A percentile compares a stretch with the other conserved stretches of the same genome.
phyloP scores from a whole-genome alignment of 2,329 filamentous ascomycete genomes.

The Fonsecaea multimorphosa region DNA sequence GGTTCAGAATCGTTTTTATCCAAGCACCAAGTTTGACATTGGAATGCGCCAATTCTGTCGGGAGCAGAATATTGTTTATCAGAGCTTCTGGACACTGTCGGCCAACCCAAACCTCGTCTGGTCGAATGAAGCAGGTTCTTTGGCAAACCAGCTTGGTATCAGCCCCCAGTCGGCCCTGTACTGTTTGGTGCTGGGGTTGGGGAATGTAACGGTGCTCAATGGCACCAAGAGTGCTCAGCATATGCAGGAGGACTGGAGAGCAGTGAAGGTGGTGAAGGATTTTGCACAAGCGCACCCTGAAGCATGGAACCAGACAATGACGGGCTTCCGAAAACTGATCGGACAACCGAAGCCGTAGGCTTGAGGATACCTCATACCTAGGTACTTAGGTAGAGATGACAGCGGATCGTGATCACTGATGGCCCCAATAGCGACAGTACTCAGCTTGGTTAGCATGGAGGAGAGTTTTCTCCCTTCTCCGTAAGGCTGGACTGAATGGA shows the following conservation, averaged over 20 bases:
- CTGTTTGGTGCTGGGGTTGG: conserved; percentile 61
- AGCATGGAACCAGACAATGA: conserved; percentile 58
- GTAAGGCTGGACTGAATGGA: conserved; percentile 5
- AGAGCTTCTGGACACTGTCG: conserved; percentile 67
- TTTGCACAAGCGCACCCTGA: conserved; percentile 55
- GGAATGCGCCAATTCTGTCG: conserved; percentile 64
- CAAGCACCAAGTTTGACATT: conserved; percentile 64
- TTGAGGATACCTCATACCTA: not conserved
- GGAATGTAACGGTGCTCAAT: conserved; percentile 59
- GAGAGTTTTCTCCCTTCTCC: not conserved
- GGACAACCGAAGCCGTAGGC: conserved; percentile 41
- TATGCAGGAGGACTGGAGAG: conserved; percentile 61
- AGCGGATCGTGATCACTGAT: not conserved
- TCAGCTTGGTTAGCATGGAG: conserved; percentile 1
- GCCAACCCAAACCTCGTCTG: conserved; percentile 61
- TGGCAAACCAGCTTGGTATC: conserved; percentile 56
- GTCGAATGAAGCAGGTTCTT: conserved; percentile 54
- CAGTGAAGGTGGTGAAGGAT: conserved; percentile 49
- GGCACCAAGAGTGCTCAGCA: conserved; percentile 60
- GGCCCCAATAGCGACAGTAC: not conserved
- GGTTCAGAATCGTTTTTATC: conserved; percentile 78
- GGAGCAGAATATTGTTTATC: conserved; percentile 60
- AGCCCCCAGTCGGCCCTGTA: conserved; percentile 60
- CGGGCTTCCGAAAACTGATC: conserved; percentile 55
- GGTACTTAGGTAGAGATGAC: no score